phyloP scores from a whole-genome alignment of 2,329 filamentous ascomycete species.

The Hymenoscyphus occultus region DNA sequence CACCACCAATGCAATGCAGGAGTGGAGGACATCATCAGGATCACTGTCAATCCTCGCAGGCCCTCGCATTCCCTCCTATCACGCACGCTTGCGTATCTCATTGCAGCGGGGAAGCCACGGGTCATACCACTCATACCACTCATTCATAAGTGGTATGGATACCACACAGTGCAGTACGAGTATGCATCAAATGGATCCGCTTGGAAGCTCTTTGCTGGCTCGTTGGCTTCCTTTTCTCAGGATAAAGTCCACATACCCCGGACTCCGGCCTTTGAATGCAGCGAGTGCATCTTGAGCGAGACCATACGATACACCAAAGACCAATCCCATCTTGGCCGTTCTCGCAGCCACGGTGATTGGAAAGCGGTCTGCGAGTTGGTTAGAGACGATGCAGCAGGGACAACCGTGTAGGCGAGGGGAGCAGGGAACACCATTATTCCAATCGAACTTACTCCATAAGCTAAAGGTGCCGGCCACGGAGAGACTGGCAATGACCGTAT shows the following conservation, averaged over 20 bases:
- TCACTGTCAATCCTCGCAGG: too few species aligned
- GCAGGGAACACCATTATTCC: background rate
- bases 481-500: constrained; percentile 77
- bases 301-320: constrained; percentile 77
- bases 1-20: too few species aligned
- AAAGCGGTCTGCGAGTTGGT: constrained; percentile 61
- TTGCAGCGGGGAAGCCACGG: too few species aligned
- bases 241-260: constrained; percentile 71
- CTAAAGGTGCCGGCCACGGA: constrained; percentile 85
- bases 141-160: too few species aligned
- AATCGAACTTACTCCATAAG: constrained; percentile 64
- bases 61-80: too few species aligned
- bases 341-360: constrained; percentile 72
- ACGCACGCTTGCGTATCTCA: too few species aligned
- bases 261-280: constrained; percentile 64
- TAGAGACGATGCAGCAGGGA: constrained; percentile 8
- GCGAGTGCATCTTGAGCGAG: constrained; percentile 74
- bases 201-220: background rate
- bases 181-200: constrained; percentile 3
- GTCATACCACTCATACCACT: too few species aligned
- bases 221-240: constrained; percentile 40
- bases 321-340: constrained; percentile 75
- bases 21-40: too few species aligned
- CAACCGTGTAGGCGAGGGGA: background rate
- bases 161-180: too few species aligned